These are phyloP conservation scores for Mycena leptocephala DNA, from an alignment of 768 basidiomycete genomes.

Conservation along the genomic window DNA sequence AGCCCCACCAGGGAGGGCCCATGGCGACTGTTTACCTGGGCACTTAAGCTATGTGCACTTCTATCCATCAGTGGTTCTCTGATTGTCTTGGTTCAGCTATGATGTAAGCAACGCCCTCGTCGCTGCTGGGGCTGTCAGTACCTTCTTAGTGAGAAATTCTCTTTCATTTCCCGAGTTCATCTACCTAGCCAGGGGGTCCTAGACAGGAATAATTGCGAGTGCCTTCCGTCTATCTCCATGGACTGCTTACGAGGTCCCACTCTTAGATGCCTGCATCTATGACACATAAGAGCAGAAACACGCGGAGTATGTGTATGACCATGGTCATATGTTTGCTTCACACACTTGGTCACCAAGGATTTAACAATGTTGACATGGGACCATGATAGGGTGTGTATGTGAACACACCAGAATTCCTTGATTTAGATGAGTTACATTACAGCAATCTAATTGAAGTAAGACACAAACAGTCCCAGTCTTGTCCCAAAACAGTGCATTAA, in stretches of 20 bases:
- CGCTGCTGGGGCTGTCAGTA: constrained; percentile 45
- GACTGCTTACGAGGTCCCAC: neutral
- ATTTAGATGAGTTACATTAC: no score
- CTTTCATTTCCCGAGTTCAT: neutral
- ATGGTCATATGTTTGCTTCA: constrained; percentile 62
- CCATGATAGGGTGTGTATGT: constrained; percentile 59
- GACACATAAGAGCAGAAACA: constrained; percentile 47
- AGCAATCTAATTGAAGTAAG: no score
- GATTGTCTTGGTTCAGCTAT: constrained; percentile 40
- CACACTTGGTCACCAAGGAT: constrained; percentile 63
- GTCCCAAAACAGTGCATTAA: no score
- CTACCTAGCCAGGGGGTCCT: neutral
- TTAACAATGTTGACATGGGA: constrained; percentile 57
- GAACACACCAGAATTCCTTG: no score
- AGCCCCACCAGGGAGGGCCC: neutral
- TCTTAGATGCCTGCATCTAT: constrained; percentile 58
- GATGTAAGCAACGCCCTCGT: constrained; percentile 47
- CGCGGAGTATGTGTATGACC: constrained; percentile 54
- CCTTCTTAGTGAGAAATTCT: constrained; percentile 44
- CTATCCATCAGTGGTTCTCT: neutral
- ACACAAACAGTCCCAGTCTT: no score
- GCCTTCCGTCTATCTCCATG: neutral
- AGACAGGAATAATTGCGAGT: constrained; percentile 20
- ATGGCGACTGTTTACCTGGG: constrained; percentile 5
- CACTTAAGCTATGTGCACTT: neutral